A percentile compares a stretch with the other conserved stretches of the same genome.
These are phyloP conservation scores for Allium sativum DNA, from an alignment of 106 monocot genomes.

Conservation along the genomic window DNA sequence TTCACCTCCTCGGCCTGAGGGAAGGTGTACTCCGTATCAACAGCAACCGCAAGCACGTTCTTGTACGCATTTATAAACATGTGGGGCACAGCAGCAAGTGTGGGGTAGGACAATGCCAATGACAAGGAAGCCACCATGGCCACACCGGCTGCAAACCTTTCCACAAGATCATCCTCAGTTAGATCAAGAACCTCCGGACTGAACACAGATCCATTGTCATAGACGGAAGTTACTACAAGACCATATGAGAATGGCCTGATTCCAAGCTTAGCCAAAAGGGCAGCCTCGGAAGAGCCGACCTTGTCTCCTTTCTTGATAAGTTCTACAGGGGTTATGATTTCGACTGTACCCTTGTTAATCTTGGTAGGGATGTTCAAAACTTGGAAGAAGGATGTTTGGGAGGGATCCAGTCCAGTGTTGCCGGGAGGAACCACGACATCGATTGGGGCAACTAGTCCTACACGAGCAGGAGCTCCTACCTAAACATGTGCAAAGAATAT, in stretches of 20 bases:
- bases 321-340: constrained; percentile 89
- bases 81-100: constrained; percentile 64
- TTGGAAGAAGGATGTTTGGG: constrained; percentile 45
- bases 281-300: constrained; percentile 95
- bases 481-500: constrained; percentile 1
- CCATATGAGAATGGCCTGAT: constrained; percentile 95
- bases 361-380: constrained; percentile 92
- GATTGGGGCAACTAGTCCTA: constrained; percentile 26
- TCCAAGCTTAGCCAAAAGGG: constrained; percentile 78
- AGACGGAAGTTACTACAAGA: constrained; percentile 51
- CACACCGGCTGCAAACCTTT: constrained; percentile 66
- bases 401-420: constrained; percentile 89
- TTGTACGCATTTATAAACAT: constrained; percentile 92
- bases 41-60: constrained; percentile 69
- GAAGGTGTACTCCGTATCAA: constrained; percentile 71
- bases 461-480: constrained; percentile 31
- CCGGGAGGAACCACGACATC: constrained; percentile 92
- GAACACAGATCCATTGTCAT: constrained; percentile 76
- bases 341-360: constrained; percentile 96
- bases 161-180: constrained; percentile 69
- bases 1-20: constrained; percentile 79
- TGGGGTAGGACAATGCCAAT: constrained; percentile 67
- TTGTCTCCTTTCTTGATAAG: constrained; percentile 90
- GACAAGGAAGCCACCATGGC: constrained; percentile 63
- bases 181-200: constrained; percentile 74